Evolutionary conservation across 192 early-diverging fungal species (phyloP).

Genomic region (Geranomyces michiganensis): DNA sequence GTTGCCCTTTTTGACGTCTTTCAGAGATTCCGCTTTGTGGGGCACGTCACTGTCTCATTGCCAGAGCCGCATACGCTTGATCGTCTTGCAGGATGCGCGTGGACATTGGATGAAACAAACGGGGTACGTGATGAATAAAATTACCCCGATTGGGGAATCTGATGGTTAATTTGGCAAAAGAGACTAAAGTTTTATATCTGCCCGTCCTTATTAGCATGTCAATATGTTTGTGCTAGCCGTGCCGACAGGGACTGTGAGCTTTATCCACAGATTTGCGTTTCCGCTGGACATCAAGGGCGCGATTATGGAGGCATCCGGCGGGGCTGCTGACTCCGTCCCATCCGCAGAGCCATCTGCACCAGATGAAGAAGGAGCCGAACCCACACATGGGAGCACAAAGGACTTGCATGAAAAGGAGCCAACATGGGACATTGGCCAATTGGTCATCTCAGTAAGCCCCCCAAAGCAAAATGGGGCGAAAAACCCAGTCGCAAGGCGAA

Average conservation of each 20-base stretch:
- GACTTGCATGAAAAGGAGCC: neutral
- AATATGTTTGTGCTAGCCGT: neutral
- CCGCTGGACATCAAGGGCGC: constrained; percentile 29
- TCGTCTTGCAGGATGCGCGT: constrained; percentile 24
- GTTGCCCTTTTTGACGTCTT: constrained; percentile 38
- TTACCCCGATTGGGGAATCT: no score
- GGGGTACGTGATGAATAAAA: constrained; percentile 4
- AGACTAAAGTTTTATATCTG: no score
- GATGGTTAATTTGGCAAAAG: no score
- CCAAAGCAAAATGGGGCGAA: neutral
- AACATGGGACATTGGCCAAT: neutral
- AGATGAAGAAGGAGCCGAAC: no score
- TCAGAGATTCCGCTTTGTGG: constrained; percentile 33
- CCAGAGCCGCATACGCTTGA: neutral
- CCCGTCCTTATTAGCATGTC: neutral
- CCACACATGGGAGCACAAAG: no score
- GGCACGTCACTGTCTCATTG: constrained; percentile 26
- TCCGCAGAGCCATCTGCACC: no score
- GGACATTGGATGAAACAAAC: constrained; percentile 45
- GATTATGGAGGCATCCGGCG: no score
- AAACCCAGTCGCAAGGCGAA: no score
- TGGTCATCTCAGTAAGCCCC: neutral
- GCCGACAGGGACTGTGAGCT: neutral
- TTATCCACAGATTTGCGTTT: constrained; percentile 36
- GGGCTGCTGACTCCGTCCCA: no score